Evolutionary conservation across 257 asterid genomes (phyloP), one percentile per base, ranked within the genome.

Genomic region (Nicotiana knightiana): DNA sequence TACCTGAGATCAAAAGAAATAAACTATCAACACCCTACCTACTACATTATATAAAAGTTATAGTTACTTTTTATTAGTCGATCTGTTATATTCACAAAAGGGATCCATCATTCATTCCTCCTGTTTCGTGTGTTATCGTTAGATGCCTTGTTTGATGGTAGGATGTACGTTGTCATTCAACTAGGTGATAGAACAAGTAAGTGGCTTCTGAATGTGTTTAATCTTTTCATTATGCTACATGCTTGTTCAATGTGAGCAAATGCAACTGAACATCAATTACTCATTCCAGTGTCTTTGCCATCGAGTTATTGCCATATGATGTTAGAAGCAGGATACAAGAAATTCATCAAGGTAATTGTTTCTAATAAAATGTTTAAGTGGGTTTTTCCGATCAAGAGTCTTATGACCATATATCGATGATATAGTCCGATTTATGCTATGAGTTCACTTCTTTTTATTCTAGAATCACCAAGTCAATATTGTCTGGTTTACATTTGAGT

Each of bases 141-240:
- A 93, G 97, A 92, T 96, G 99, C 88, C 92, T 96, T 61, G 94
- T 92, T 78, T 89, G 99, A 94, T 96, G 99, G 98, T 95, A 89
- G 84, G 93, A 85, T 32, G 65, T 84, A 59, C 57, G 66, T 55
- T 26, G 30, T 53, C 85, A n/a, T 78, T 21, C 59, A 54, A n/a
- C 46, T 76, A 68, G 24, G 55, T 64, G 86, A 76, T 28, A 71
- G 82, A 81, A 87, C 84, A 86, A 81, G 54, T 83, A 75, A 57
- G 71, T 32, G 80, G 39, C 58, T 59, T 18, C 30, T 32, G 9
- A 6, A 28, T 65, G 46, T 82, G 78, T 87, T 88, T 66, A 86
- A 67, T 28, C n/a, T 84, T 24, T 64, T 57, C 39, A 37, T 70
- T 81, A 37, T 89, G 76, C 55, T 89, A 86, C 92, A 93, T 98